These are phyloP conservation scores for Saccharomyces kudriavzevii DNA, from an alignment of 805 yeast genomes.

Conservation along the genomic window DNA sequence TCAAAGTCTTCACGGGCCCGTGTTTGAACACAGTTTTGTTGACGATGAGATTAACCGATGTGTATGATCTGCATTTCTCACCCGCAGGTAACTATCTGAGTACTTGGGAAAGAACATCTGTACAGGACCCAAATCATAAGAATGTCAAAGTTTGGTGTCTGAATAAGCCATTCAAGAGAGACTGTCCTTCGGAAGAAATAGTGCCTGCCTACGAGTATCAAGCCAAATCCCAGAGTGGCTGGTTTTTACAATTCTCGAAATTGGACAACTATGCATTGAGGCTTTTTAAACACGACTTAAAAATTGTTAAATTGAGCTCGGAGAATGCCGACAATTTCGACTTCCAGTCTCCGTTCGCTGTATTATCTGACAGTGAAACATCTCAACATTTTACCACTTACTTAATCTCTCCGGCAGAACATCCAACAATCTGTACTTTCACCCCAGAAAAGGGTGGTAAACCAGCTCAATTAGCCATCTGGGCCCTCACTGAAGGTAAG, in stretches of 20 bases:
- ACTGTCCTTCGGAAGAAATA: not conserved
- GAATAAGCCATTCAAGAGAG: constrained; percentile 36
- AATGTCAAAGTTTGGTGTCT: constrained; percentile 75
- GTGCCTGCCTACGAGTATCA: constrained; percentile 43
- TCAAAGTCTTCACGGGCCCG: constrained; percentile 25
- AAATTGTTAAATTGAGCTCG: constrained; percentile 35
- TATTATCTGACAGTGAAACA: constrained; percentile 40
- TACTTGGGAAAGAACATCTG: constrained; percentile 84
- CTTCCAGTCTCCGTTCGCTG: constrained; percentile 48
- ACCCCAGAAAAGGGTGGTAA: constrained; percentile 79
- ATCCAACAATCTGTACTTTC: constrained; percentile 85
- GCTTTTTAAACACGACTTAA: constrained; percentile 25
- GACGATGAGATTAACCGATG: constrained; percentile 44
- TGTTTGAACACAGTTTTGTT: constrained; percentile 17
- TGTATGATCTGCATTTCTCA: constrained; percentile 78
- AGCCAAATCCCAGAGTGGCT: constrained; percentile 76
- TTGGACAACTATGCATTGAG: constrained; percentile 28
- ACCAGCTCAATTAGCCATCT: constrained; percentile 83
- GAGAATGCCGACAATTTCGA: constrained; percentile 33
- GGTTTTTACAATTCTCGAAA: constrained; percentile 43
- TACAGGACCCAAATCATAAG: constrained; percentile 61
- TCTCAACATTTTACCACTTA: constrained; percentile 35
- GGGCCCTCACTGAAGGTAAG: constrained; percentile 35
- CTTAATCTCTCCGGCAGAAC: constrained; percentile 79
- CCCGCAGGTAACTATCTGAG: constrained; percentile 76